These are phyloP conservation scores for Pseudofabraea citricarpa DNA, from an alignment of 2,329 filamentous ascomycete genomes.

Conservation along the genomic window DNA sequence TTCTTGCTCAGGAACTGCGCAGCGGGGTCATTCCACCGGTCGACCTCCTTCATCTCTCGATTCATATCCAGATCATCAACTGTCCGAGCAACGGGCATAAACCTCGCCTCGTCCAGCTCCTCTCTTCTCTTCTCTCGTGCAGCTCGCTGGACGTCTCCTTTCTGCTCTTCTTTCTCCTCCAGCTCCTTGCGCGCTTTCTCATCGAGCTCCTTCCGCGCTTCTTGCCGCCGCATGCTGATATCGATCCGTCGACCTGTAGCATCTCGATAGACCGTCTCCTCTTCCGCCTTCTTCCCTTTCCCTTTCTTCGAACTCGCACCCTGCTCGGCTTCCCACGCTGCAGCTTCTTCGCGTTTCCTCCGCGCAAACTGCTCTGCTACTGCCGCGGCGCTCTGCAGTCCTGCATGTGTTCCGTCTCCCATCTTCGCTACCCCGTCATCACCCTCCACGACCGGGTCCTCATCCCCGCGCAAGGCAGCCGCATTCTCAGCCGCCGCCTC, in stretches of 20 bases:
- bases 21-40: constrained; percentile 94
- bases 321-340: constrained; percentile 40
- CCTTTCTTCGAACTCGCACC: constrained; percentile 31
- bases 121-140: constrained; percentile 61
- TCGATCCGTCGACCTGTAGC: constrained; percentile 94
- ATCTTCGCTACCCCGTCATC: constrained; percentile 59
- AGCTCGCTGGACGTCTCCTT: constrained; percentile 79
- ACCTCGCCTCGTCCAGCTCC: constrained; percentile 72
- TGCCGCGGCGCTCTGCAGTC: constrained; percentile 77
- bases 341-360: constrained; percentile 61
- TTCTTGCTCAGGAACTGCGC: constrained; percentile 63
- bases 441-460: constrained; percentile 42
- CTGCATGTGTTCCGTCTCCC: constrained; percentile 83
- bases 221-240: constrained; percentile 82
- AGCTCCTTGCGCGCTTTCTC: constrained; percentile 61
- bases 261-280: constrained; percentile 92
- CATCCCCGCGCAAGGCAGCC: constrained; percentile 44
- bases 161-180: constrained; percentile 64
- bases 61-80: constrained; percentile 89
- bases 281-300: constrained; percentile 39
- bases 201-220: constrained; percentile 74
- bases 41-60: constrained; percentile 67
- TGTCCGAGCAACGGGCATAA: constrained; percentile 72
- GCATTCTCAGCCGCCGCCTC: constrained; percentile 64
- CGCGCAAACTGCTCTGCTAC: constrained; percentile 66